These are phyloP conservation scores for Lophiotrema nucula DNA, from an alignment of 495 filamentous ascomycete genomes.

Conservation along the genomic window DNA sequence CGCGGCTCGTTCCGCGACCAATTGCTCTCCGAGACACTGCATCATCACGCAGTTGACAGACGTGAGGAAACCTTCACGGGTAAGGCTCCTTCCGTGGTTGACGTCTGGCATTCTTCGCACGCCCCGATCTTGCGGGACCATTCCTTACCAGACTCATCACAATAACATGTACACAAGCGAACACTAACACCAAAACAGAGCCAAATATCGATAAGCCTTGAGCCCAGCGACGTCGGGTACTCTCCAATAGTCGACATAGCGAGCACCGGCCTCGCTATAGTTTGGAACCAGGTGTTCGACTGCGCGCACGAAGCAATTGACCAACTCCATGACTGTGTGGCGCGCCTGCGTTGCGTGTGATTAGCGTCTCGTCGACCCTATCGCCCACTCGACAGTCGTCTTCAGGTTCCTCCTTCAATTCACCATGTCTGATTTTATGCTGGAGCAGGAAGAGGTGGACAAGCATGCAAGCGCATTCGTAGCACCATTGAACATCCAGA, in stretches of 20 bases:
- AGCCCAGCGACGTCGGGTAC: too few relatives aligned
- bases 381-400: not conserved
- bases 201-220: too few relatives aligned
- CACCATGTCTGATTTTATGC: constrained; percentile 28
- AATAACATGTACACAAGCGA: constrained; percentile 23
- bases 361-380: constrained; percentile 9
- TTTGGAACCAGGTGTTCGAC: not conserved
- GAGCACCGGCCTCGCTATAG: not conserved
- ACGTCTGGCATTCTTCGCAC: constrained; percentile 25
- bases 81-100: constrained; percentile 19
- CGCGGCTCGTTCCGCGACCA: constrained; percentile 16
- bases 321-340: constrained; percentile 25
- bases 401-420: not conserved
- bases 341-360: constrained; percentile 19
- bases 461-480: constrained; percentile 36
- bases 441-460: constrained; percentile 21
- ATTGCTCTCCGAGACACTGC: constrained; percentile 21
- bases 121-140: constrained; percentile 16
- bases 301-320: not conserved
- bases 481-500: constrained; percentile 35
- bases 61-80: constrained; percentile 10
- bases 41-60: constrained; percentile 11
- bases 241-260: too few relatives aligned
- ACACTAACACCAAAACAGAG: constrained; percentile 11
- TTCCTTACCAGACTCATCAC: constrained; percentile 12